A percentile compares a stretch with the other conserved stretches of the same genome.
Conservation (phyloP, 495 filamentous ascomycete genomes). For the Neohortaea acidophila region DNA sequence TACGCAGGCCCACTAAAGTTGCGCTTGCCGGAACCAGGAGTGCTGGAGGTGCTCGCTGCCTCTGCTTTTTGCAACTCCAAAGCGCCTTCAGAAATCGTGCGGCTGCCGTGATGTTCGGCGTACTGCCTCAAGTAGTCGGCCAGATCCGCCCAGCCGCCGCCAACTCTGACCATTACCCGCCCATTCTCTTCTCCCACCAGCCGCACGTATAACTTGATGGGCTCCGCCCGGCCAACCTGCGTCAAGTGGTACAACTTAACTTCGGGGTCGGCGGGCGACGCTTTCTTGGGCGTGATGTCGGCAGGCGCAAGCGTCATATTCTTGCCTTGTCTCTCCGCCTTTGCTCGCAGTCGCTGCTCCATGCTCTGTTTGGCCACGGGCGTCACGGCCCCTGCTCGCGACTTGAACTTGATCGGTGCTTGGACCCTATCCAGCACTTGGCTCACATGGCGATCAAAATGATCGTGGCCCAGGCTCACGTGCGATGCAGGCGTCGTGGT, state of each 20-base stretch:
- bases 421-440: slow-evolving; percentile 65
- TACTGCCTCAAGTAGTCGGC: slow-evolving; percentile 92
- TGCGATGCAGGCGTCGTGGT: too few species aligned
- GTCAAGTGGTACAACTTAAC: slow-evolving; percentile 88
- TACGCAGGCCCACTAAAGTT: neutral
- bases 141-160: slow-evolving; percentile 90
- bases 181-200: slow-evolving; percentile 85
- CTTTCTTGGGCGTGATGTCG: slow-evolving; percentile 10
- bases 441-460: slow-evolving; percentile 72
- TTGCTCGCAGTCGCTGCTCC: slow-evolving; percentile 7
- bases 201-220: slow-evolving; percentile 85
- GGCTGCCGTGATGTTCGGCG: slow-evolving; percentile 67
- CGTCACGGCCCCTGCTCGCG: slow-evolving; percentile 31
- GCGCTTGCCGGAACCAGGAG: neutral
- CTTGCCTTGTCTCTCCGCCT: neutral
- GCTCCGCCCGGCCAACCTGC: slow-evolving; percentile 62
- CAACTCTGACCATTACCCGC: slow-evolving; percentile 94
- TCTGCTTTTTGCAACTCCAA: slow-evolving; percentile 42
- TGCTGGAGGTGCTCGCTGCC: neutral
- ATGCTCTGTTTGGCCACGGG: slow-evolving; percentile 1
- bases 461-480: slow-evolving; percentile 39
- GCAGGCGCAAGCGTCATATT: slow-evolving; percentile 17
- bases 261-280: slow-evolving; percentile 36
- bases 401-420: slow-evolving; percentile 59
- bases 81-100: slow-evolving; percentile 34